phyloP scores from a whole-genome alignment of 805 yeast genomes.

The Zygoascus flipseniorum region DNA sequence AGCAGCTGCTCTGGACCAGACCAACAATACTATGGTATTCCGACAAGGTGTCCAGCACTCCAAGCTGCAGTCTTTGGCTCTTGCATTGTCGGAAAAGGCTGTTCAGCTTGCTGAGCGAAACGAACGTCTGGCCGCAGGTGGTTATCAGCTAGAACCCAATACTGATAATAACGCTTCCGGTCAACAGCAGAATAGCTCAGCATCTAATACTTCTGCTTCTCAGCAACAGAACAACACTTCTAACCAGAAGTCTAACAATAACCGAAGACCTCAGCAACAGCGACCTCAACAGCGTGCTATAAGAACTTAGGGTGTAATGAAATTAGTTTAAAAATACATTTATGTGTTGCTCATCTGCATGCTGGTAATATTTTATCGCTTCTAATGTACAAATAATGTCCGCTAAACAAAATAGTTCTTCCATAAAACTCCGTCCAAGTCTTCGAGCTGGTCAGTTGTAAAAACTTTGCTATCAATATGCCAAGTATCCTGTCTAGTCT shows the following conservation, averaged over 20 bases:
- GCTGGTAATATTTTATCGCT: not conserved
- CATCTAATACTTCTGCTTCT: not conserved
- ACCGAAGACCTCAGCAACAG: slow-evolving; percentile 3
- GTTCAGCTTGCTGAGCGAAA: slow-evolving; percentile 72
- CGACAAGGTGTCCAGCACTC: slow-evolving; percentile 71
- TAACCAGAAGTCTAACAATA: not conserved
- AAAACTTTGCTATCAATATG: slow-evolving; percentile 75
- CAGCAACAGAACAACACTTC: not conserved
- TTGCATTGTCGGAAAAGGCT: slow-evolving; percentile 75
- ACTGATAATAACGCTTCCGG: not conserved
- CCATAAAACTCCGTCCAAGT: slow-evolving; percentile 89
- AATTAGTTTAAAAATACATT: not conserved
- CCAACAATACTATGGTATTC: slow-evolving; percentile 54
- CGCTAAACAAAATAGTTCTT: slow-evolving; percentile 75
- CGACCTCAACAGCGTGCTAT: slow-evolving; percentile 1
- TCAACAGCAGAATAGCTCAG: not conserved
- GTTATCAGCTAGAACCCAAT: slow-evolving; percentile 35
- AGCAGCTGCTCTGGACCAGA: slow-evolving; percentile 64
- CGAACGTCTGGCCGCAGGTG: slow-evolving; percentile 74
- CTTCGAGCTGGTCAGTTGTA: slow-evolving; percentile 72
- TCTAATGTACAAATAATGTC: not conserved
- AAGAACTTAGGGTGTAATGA: not conserved
- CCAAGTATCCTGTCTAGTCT: slow-evolving; percentile 94
- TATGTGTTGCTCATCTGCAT: not conserved
- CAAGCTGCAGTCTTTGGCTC: slow-evolving; percentile 79